These are phyloP conservation scores for Epichloe baconii DNA, from an alignment of 2,329 filamentous ascomycete genomes.

Conservation along the genomic window DNA sequence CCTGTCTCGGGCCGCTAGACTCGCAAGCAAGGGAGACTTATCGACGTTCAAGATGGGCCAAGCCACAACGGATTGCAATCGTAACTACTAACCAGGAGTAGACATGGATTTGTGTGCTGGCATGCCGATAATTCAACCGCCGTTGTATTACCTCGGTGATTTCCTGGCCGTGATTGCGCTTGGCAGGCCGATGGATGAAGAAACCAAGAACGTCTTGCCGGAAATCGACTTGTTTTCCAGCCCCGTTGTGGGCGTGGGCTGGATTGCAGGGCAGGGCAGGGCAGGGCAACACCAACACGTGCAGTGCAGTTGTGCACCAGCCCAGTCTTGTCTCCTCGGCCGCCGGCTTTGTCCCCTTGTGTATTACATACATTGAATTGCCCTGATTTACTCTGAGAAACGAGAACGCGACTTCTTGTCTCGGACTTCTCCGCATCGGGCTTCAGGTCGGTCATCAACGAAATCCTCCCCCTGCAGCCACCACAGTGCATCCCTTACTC, in stretches of 20 bases:
- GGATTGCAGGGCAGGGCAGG: not conserved
- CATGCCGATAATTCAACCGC: too few species aligned
- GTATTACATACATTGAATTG: too few species aligned
- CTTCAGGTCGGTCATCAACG: too few species aligned
- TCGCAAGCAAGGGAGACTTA: conserved; percentile 2
- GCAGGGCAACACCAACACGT: not conserved
- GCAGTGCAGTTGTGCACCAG: not conserved
- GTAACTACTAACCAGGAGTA: not conserved
- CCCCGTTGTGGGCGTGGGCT: not conserved
- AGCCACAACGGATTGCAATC: not conserved
- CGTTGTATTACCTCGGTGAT: too few species aligned
- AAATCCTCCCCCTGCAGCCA: too few species aligned
- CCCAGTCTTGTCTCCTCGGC: too few species aligned
- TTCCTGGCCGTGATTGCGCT: too few species aligned
- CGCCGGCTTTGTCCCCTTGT: too few species aligned
- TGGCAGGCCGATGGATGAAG: not conserved
- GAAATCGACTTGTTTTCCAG: not conserved
- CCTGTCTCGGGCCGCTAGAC: conserved; percentile 3
- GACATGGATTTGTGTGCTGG: too few species aligned
- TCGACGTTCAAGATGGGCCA: not conserved
- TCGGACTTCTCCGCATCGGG: not conserved
- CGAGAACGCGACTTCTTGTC: not conserved
- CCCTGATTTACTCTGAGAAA: not conserved
- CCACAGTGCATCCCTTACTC: too few species aligned
- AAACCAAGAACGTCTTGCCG: not conserved